Percentiles rank a stretch among this genome's conserved stretches.
Evolutionary conservation across 2,329 filamentous ascomycete genomes (phyloP).

Genomic region (Fusarium domesticum): DNA sequence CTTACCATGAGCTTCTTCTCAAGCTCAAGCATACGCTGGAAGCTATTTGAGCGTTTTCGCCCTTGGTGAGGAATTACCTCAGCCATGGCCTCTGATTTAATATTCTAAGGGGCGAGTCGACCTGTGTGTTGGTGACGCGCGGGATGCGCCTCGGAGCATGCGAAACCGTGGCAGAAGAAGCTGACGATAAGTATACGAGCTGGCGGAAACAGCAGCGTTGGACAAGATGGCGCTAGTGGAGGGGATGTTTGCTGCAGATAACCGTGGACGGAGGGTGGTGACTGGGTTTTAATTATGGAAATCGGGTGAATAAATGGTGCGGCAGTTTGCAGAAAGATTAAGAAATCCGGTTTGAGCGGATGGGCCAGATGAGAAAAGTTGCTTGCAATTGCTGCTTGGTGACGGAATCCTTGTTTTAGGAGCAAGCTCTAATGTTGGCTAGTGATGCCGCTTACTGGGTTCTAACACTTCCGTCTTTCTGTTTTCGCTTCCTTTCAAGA

Average conservation of each 20-base stretch:
- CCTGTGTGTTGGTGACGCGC: slow-evolving; percentile 8
- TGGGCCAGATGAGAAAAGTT: background rate
- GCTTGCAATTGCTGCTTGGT: background rate
- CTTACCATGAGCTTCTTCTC: slow-evolving; percentile 58
- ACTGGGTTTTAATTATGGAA: background rate
- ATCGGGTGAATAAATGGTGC: background rate
- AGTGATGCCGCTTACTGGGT: background rate
- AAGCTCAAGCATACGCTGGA: slow-evolving; percentile 58
- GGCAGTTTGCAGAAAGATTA: background rate
- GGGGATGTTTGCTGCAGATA: slow-evolving; percentile 19
- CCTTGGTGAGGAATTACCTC: slow-evolving; percentile 15
- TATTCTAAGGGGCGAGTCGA: slow-evolving; percentile 15
- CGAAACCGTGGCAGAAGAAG: slow-evolving; percentile 8
- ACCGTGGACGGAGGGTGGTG: slow-evolving; percentile 1
- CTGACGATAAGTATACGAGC: slow-evolving; percentile 9
- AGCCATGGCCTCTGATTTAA: slow-evolving; percentile 15
- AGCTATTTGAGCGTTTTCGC: slow-evolving; percentile 42
- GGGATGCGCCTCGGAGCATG: slow-evolving; percentile 11
- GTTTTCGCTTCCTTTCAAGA: background rate
- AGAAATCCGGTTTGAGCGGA: background rate
- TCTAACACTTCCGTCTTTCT: background rate
- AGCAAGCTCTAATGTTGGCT: background rate
- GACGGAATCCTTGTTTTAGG: background rate
- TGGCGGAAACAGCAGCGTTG: slow-evolving; percentile 7
- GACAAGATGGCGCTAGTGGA: slow-evolving; percentile 13